Base-by-base conservation (phyloP, 495 filamentous ascomycete species). In the Lepidopterella palustris region DNA sequence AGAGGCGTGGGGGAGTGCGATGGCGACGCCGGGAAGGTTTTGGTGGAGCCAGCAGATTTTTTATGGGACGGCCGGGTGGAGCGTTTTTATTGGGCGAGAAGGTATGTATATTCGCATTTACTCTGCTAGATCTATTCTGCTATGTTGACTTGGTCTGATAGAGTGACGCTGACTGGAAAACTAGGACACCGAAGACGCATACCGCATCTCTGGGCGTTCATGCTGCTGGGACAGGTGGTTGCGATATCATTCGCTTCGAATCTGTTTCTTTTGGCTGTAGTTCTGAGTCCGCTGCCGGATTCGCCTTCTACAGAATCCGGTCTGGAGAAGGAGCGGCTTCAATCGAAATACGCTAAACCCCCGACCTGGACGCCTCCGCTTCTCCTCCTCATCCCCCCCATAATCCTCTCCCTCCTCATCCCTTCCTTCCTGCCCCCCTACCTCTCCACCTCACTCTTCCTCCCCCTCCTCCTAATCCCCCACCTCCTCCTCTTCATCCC, bases 171-270 rank as follows among this genome's bases (percentile, higher is more conserved):
- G 21, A 63, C 48, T 8, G 6, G 3, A 5, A 11, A 1, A 3
- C 39, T 54, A 73, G 71, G 69, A 24, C 28, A 45, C 5, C 60
- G 47, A 5, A 55, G 62, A 1, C 51, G 59, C 5, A 65, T 73
- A 18, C 67, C 67, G 10, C 61, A 65, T 40, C 67, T 70, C 5
- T 72, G 68, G 70, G 71, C 68, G 5, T 73, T 71, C 57, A 70
- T 73, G 55, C 56, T 65, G 9, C 59, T 73, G 1, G 62, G 62
- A 21, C 71, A 73, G 51, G 60, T 73, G 11, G 65, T 72, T 11
- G 67, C 68, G 1, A 65, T 73, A 50, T 68, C 68, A 23, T 73
- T 70, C 57, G 62, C 66, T 13, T 65, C 65, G 27, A 73, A 73
- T 50, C 64, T 73, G 15, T 73, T 73, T 60, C 65, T 68, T 56